Percentiles rank a stretch among this genome's conserved stretches.
Evolutionary conservation across 805 yeast genomes (phyloP).

Genomic region (Debaryomyces tyrocola): DNA sequence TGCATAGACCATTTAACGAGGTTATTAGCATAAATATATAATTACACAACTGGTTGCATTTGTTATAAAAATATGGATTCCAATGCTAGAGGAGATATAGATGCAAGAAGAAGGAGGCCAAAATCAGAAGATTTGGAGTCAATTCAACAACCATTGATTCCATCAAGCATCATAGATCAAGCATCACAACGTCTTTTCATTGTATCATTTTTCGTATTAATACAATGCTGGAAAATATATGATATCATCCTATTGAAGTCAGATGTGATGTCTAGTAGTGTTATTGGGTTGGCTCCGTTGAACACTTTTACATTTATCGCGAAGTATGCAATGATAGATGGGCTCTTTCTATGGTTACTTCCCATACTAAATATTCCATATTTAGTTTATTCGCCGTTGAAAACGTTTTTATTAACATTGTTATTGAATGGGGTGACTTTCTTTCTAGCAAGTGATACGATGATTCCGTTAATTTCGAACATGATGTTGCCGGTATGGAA

Average conservation of each 20-base stretch:
- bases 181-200: conserved; percentile 75
- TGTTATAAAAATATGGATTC: conserved; percentile 2
- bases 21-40: too few relatives aligned
- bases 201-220: conserved; percentile 61
- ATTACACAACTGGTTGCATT: neutral
- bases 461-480: conserved; percentile 45
- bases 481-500: conserved; percentile 44
- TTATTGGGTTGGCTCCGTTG: conserved; percentile 38
- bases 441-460: conserved; percentile 50
- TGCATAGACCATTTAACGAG: too few relatives aligned
- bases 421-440: conserved; percentile 51
- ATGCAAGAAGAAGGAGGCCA: neutral
- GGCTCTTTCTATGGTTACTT: conserved; percentile 63
- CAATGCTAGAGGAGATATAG: neutral
- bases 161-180: conserved; percentile 63
- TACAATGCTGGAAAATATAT: conserved; percentile 86
- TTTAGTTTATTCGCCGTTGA: conserved; percentile 60
- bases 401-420: conserved; percentile 50
- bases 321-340: conserved; percentile 75
- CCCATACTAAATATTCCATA: conserved; percentile 78
- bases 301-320: conserved; percentile 58
- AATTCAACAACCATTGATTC: conserved; percentile 43
- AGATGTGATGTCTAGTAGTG: conserved; percentile 25
- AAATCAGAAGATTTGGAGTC: neutral
- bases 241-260: conserved; percentile 63